These are phyloP conservation scores for Trichoderma pleuroti DNA, from an alignment of 2,329 filamentous ascomycete species.

Conservation along the genomic window DNA sequence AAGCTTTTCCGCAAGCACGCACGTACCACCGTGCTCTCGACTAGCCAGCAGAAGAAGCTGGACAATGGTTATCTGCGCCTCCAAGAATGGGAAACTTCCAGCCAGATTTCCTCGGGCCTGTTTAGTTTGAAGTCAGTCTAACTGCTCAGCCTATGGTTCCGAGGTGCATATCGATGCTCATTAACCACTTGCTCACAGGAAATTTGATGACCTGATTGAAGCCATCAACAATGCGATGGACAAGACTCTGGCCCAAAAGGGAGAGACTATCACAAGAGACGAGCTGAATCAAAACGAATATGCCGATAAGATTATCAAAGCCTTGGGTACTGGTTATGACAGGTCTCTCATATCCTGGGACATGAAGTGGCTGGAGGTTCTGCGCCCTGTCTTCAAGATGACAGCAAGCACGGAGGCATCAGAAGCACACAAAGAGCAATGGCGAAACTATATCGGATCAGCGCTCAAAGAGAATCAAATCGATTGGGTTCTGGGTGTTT, in stretches of 20 bases:
- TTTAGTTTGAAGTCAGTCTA: neutral
- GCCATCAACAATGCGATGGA: neutral
- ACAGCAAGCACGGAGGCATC: neutral
- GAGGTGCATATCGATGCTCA: neutral
- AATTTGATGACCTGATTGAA: neutral
- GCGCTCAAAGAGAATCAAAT: neutral
- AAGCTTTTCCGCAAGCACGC: neutral
- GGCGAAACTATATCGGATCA: neutral
- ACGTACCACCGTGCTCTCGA: neutral
- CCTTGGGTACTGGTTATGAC: neutral
- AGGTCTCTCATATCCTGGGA: neutral
- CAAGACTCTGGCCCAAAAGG: neutral
- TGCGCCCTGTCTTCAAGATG: neutral
- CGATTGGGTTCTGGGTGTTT: neutral
- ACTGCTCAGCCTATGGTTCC: neutral
- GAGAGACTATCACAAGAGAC: neutral
- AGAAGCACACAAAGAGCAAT: neutral
- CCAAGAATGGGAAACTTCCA: neutral
- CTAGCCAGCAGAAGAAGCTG: neutral
- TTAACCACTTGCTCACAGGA: neutral
- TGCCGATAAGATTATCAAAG: neutral
- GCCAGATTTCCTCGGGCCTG: neutral
- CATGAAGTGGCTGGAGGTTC: neutral
- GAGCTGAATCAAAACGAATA: neutral
- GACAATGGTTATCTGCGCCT: neutral